These are phyloP conservation scores for Acacia pycnantha DNA, from an alignment of 331 rosid genomes.

Conservation along the genomic window DNA sequence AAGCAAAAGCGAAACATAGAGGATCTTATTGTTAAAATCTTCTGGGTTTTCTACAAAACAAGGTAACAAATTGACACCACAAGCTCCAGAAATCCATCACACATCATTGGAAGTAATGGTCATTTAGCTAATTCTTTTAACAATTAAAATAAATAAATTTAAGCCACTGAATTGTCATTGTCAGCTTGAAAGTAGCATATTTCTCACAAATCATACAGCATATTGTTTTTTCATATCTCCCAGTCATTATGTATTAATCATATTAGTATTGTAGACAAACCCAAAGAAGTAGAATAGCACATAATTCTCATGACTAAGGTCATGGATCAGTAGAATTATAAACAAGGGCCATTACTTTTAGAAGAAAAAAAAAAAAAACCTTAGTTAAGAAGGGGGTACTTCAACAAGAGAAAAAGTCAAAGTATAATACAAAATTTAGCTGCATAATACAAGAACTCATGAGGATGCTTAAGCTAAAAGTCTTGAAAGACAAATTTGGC, in stretches of 20 bases:
- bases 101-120: background rate
- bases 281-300: background rate
- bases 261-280: background rate
- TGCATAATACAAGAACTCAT: too few relatives aligned
- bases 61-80: background rate
- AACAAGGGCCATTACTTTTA: too few relatives aligned
- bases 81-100: background rate
- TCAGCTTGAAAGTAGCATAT: background rate
- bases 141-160: slow-evolving; percentile 6
- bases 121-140: background rate
- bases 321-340: too few relatives aligned
- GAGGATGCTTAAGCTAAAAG: background rate
- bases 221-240: background rate
- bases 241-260: background rate
- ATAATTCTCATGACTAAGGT: background rate
- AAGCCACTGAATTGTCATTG: background rate
- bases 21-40: background rate
- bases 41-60: background rate
- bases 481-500: background rate
- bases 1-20: background rate
- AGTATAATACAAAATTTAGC: too few relatives aligned
- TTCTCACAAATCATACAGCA: background rate
- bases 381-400: too few relatives aligned
- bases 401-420: background rate
- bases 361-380: too few relatives aligned